Evolutionary conservation across 2,329 filamentous ascomycete species (phyloP), one percentile per base, ranked within the genome.

Genomic region (Mollisiaceae sp.): DNA sequence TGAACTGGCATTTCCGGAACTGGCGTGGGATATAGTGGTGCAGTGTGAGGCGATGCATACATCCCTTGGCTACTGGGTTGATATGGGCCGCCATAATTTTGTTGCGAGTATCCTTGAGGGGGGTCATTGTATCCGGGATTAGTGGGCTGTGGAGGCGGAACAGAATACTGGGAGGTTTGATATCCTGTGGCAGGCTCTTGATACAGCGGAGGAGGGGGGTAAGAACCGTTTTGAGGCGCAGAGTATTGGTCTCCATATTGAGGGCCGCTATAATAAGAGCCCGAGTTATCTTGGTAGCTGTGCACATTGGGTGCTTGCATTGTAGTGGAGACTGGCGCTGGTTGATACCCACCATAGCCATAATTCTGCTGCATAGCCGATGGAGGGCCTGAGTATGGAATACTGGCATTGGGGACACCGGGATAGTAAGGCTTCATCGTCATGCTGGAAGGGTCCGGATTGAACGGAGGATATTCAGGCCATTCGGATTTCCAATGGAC

Each of bases 401-500:
- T 72, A 66, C 70, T 72, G 72, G 74, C 74, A 63, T 64, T 71
- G 64, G 76, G 73, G 41, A 71, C 73, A 69, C 72, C 68, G 35
- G 72, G 67, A 66, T 78, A 77, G 60, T 75, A 76, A 36, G 71
- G 60, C 60, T 77, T 80, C 18, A 73, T 65, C 38, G 78, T 76
- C 43, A 60, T 43, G 63, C 62, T 65, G 62, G 80, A 80, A 63
- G 86, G 86, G 69, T 90, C 83, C 24, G 86, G 83, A 69, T 86
- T 83, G 76, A 94, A 94, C 0, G 91, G 91, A n/a, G 90, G 85
- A 36, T 86, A 80, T 69, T 88, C 85, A 50, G 92, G 91, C 92
- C 92, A 96, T 75, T 93, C 89, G 2, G 91, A 86, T 75, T 89
- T 87, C 92, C 92, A 96, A 73, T 90, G 83, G 18, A 94, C 90